Conservation (phyloP, 805 yeast species). For the Nakazawaea ernobii region DNA sequence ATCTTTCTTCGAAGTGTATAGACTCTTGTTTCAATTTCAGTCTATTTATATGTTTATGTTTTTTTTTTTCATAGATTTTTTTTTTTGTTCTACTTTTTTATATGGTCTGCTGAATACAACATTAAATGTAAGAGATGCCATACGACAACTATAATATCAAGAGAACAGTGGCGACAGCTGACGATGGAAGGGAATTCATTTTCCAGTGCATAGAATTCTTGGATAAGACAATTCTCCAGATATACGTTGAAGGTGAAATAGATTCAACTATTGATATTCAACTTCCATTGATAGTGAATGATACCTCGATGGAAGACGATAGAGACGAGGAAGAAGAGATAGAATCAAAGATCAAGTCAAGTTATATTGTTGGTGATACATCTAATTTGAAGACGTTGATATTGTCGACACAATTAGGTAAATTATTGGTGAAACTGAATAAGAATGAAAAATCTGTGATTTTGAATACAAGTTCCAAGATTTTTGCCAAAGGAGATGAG, state of each 20-base stretch:
- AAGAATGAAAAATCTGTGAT: conserved; percentile 31
- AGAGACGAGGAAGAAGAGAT: conserved; percentile 2
- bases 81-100: no score
- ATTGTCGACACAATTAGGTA: conserved; percentile 33
- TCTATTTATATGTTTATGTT: no score
- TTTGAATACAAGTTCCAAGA: conserved; percentile 29
- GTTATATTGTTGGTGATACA: conserved; percentile 27
- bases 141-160: background rate
- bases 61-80: no score
- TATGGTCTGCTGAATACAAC: no score
- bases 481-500: conserved; percentile 28
- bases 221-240: conserved; percentile 6
- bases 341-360: conserved; percentile 2
- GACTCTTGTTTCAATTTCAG: no score
- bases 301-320: conserved; percentile 13
- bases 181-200: background rate
- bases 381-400: conserved; percentile 39
- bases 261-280: conserved; percentile 18
- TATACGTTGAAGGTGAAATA: conserved; percentile 7
- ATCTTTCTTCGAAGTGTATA: no score
- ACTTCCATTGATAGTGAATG: conserved; percentile 31
- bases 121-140: no score
- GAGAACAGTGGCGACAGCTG: background rate
- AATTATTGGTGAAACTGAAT: conserved; percentile 17
- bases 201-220: background rate